A percentile compares a stretch with the other conserved stretches of the same genome.
Evolutionary conservation across 176 grass and related monocot genomes (phyloP).

Genomic region (Hordeum marinum): DNA sequence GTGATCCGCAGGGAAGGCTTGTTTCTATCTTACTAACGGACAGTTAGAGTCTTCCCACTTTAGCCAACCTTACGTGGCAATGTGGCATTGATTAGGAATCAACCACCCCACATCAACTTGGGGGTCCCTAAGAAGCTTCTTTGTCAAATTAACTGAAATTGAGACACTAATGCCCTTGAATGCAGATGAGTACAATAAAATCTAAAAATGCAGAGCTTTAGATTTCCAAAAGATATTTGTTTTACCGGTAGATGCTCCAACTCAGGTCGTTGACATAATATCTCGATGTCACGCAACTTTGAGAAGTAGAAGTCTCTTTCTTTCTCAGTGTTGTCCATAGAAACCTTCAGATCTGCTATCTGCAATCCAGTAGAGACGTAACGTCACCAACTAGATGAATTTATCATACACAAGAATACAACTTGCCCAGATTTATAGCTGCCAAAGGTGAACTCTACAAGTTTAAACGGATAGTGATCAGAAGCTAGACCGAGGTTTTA

Average conservation of each 20-base stretch:
- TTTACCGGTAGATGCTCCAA: constrained; percentile 83
- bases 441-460: background rate
- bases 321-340: constrained; percentile 55
- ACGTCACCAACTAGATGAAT: background rate
- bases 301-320: constrained; percentile 93
- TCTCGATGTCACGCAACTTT: constrained; percentile 86
- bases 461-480: background rate
- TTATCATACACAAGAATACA: background rate
- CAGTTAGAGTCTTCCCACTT: too few species aligned
- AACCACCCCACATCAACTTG: background rate
- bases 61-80: too few species aligned
- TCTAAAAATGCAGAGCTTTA: background rate
- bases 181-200: background rate
- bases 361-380: constrained; percentile 30
- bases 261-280: constrained; percentile 70
- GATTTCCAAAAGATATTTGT: background rate
- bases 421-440: background rate
- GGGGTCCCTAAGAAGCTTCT: background rate
- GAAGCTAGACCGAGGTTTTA: background rate
- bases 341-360: constrained; percentile 60
- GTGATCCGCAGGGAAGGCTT: too few species aligned
- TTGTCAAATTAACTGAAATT: background rate
- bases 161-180: background rate
- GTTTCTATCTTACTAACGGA: too few species aligned
- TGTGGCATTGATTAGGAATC: background rate